Evolutionary conservation across 78 protist species (phyloP).

Genomic region (Cavenderia fasciculata): DNA sequence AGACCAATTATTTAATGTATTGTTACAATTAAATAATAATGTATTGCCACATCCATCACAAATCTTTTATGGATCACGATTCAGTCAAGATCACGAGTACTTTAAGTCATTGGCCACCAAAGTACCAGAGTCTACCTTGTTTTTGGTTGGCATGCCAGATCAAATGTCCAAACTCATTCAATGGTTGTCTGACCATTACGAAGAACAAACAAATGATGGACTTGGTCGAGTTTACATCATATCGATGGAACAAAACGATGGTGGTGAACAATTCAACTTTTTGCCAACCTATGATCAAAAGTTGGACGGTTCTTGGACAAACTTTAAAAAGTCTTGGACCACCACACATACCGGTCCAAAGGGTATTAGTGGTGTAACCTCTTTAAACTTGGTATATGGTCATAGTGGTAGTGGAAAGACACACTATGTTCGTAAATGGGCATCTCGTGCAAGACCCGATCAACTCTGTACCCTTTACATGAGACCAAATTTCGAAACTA

Average conservation of each 20-base stretch:
- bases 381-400: slow-evolving; percentile 1
- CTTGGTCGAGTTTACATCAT: slow-evolving; percentile 24
- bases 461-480: background rate
- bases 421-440: background rate
- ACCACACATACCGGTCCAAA: too few relatives aligned
- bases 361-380: too few relatives aligned
- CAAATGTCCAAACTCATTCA: slow-evolving; percentile 2
- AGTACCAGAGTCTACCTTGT: background rate
- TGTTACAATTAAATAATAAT: background rate
- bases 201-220: background rate
- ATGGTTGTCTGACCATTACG: slow-evolving; percentile 24
- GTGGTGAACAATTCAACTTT: background rate
- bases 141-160: slow-evolving; percentile 2
- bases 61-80: background rate
- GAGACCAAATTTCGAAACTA: background rate
- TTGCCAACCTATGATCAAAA: background rate
- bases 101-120: background rate
- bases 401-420: slow-evolving; percentile 15
- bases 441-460: too few relatives aligned
- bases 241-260: background rate
- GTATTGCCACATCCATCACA: background rate
- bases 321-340: background rate
- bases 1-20: background rate
- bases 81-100: background rate
- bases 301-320: background rate